These are phyloP conservation scores for Centaurea solstitialis DNA, from an alignment of 129 eudicot species.

Conservation along the genomic window DNA sequence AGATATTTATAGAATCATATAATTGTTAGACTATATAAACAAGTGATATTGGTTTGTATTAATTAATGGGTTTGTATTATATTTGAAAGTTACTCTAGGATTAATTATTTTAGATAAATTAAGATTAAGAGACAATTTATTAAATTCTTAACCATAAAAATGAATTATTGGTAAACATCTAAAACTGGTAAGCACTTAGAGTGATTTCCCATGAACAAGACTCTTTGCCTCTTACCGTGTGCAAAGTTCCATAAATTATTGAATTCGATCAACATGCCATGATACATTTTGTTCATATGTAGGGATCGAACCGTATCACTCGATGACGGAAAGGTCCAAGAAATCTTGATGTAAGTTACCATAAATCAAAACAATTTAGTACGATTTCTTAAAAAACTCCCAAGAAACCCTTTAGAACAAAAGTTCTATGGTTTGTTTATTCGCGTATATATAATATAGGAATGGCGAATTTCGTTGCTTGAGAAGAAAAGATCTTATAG, in stretches of 20 bases:
- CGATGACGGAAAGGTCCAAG: constrained; percentile 23
- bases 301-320: constrained; percentile 40
- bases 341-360: constrained; percentile 33
- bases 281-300: not conserved
- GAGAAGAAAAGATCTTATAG: constrained; percentile 54
- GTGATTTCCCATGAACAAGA: too few relatives aligned
- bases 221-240: not conserved
- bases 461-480: constrained; percentile 55
- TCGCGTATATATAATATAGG: not conserved
- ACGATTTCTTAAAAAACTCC: not conserved
- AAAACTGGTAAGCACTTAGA: too few relatives aligned
- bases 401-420: not conserved
- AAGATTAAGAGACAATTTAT: too few relatives aligned
- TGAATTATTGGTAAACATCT: too few relatives aligned
- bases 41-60: too few relatives aligned
- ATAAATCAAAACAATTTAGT: not conserved
- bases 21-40: too few relatives aligned
- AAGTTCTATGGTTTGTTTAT: not conserved
- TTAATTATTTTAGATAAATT: too few relatives aligned
- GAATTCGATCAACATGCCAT: constrained; percentile 3
- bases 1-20: too few relatives aligned
- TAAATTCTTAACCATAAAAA: too few relatives aligned
- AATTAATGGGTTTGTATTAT: too few relatives aligned
- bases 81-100: too few relatives aligned
- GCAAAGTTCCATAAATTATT: not conserved